These are phyloP conservation scores for Tolypocladium pustulatum DNA, from an alignment of 2,329 filamentous ascomycete species.

Conservation along the genomic window DNA sequence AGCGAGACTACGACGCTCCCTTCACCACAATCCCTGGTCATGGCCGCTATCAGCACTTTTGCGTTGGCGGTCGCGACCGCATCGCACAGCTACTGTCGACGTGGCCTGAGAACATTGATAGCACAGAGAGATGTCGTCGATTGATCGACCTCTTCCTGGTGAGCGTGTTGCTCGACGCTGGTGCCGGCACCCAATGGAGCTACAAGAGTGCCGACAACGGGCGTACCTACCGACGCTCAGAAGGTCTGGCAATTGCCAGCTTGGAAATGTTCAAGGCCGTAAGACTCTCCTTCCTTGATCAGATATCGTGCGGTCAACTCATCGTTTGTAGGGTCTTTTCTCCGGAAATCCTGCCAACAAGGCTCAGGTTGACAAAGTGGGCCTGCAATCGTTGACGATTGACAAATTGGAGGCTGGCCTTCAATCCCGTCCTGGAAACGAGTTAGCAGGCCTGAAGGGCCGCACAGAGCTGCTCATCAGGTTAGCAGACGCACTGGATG, in stretches of 20 bases:
- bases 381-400: conserved; percentile 62
- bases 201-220: conserved; percentile 90
- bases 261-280: conserved; percentile 85
- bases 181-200: conserved; percentile 81
- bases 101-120: conserved; percentile 60
- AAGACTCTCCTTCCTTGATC: conserved; percentile 8
- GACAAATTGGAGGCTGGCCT: conserved; percentile 69
- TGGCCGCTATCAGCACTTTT: conserved; percentile 75
- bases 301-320: conserved; percentile 3
- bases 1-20: conserved; percentile 46
- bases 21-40: conserved; percentile 68
- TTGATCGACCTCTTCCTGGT: conserved; percentile 69
- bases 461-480: conserved; percentile 69
- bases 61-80: conserved; percentile 66
- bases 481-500: conserved; percentile 61
- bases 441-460: conserved; percentile 76
- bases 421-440: conserved; percentile 73
- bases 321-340: conserved; percentile 56
- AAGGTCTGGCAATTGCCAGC: conserved; percentile 69
- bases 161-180: conserved; percentile 76
- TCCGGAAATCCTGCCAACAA: conserved; percentile 74
- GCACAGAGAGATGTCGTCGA: conserved; percentile 62
- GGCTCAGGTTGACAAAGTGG: conserved; percentile 80
- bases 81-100: conserved; percentile 60
- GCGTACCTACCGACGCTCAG: conserved; percentile 71